phyloP scores from a whole-genome alignment of 2,329 filamentous ascomycete species.

The Diaporthe longicolla region DNA sequence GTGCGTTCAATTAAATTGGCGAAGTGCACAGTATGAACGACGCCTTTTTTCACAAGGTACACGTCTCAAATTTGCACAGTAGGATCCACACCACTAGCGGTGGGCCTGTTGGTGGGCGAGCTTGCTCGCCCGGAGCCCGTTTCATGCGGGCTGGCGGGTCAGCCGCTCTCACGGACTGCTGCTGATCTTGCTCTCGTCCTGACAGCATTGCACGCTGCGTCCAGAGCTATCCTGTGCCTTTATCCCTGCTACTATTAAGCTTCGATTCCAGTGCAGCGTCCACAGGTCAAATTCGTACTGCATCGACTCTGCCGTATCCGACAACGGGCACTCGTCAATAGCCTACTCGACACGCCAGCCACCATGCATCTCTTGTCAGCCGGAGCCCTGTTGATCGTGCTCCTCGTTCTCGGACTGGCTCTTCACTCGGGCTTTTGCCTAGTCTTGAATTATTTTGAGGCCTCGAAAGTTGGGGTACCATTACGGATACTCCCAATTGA shows the following conservation, averaged over 20 bases:
- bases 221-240: neutral
- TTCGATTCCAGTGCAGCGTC: neutral
- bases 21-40: too few species aligned
- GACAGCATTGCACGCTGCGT: neutral
- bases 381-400: neutral
- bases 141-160: too few species aligned
- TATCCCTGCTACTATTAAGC: neutral
- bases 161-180: too few species aligned
- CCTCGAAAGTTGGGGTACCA: conserved; percentile 49
- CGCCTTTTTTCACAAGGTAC: too few species aligned
- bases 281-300: neutral
- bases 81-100: neutral
- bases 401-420: neutral
- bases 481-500: conserved; percentile 51
- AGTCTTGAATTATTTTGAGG: conserved; percentile 42
- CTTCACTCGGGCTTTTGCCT: conserved; percentile 4
- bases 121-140: too few species aligned
- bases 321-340: neutral
- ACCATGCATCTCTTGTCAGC: neutral
- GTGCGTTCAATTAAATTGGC: too few species aligned
- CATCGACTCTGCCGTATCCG: neutral
- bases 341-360: neutral
- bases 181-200: neutral
- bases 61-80: neutral
- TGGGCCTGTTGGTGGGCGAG: too few species aligned